Base-by-base conservation (phyloP, 345 rosid species). In the Turritis glabra region DNA sequence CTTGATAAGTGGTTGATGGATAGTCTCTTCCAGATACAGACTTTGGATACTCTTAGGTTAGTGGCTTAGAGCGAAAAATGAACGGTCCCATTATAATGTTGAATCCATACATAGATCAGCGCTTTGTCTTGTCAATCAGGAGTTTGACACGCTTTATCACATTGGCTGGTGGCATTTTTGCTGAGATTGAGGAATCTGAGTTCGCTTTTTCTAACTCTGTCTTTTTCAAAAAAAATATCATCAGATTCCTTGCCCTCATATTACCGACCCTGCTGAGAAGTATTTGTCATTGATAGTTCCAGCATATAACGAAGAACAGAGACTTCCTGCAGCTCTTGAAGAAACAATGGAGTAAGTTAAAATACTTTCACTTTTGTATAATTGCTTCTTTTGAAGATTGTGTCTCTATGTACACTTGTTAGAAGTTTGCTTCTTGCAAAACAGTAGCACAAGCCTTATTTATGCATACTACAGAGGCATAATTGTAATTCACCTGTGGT, bases 261-360 rank as follows among this genome's bases (percentile, higher is more conserved):
- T 90, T 38, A 64, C 68, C 10, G 90, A 95, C 72, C 97, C 98
- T 18, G 87, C 97, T 0, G 88, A 84, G 69, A 92, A 90, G 86
- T 92, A 94, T 81, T 30, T 94, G 35, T 90, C 99, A 9, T 71
- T 94, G 72, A 85, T 94, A 59, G 81, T 94, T 79, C 99, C 99
- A 11, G 99, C 99, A 4, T 92, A 50, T 69, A 94, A 94, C 52
- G 99, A 94, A 78, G 97, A 91, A 81, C 83, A 81, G 66, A 88
- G 99, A 67, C 99, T 94, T 78, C 97, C 97, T 67, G 87, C 80
- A 35, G 93, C 97, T 35, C 92, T 94, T 54, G 88, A 84, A 72
- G 99, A 94, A 83, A 86, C 97, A 19, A 84, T 95, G 85, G 85
- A 81, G 97, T 95, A 83, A 71, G 91, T 84, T 73, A 1, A 33